A percentile compares a stretch with the other conserved stretches of the same genome.
Evolutionary conservation across 148 eudicot species (phyloP).

Genomic region (Beta vulgaris): DNA sequence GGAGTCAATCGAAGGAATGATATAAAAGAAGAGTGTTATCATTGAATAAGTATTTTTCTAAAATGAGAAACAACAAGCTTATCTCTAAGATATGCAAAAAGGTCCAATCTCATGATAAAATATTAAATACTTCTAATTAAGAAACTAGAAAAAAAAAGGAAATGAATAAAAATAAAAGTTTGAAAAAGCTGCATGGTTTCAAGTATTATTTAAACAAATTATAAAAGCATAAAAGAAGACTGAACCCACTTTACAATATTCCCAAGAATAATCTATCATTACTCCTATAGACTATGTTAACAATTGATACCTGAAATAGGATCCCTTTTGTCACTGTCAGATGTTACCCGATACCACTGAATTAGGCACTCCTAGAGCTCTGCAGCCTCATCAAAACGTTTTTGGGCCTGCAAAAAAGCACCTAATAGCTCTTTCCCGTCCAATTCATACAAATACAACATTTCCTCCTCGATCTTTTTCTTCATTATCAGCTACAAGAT

Average conservation of each 20-base stretch:
- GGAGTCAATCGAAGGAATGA: no score
- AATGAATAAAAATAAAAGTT: background rate
- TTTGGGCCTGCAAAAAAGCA: conserved; percentile 62
- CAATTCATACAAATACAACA: conserved; percentile 51
- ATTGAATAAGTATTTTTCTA: background rate
- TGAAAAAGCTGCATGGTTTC: background rate
- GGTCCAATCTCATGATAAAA: background rate
- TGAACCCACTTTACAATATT: background rate
- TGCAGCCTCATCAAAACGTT: conserved; percentile 52
- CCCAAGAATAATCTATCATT: background rate
- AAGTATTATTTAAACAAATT: no score
- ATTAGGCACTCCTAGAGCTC: conserved; percentile 68
- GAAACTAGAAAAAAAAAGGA: background rate
- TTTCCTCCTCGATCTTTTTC: conserved; percentile 48
- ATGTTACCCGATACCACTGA: conserved; percentile 79
- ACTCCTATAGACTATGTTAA: background rate
- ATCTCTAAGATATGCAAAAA: no score
- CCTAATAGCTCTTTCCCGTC: conserved; percentile 83
- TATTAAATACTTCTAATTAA: background rate
- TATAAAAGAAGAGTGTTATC: no score
- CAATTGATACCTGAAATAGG: conserved; percentile 68
- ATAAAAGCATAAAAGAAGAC: no score
- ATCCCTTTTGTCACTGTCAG: conserved; percentile 66
- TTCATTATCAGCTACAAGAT: conserved; percentile 64
- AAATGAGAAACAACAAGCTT: background rate